phyloP scores from a whole-genome alignment of 2,329 filamentous ascomycete genomes.

The Epichloe typhina region DNA sequence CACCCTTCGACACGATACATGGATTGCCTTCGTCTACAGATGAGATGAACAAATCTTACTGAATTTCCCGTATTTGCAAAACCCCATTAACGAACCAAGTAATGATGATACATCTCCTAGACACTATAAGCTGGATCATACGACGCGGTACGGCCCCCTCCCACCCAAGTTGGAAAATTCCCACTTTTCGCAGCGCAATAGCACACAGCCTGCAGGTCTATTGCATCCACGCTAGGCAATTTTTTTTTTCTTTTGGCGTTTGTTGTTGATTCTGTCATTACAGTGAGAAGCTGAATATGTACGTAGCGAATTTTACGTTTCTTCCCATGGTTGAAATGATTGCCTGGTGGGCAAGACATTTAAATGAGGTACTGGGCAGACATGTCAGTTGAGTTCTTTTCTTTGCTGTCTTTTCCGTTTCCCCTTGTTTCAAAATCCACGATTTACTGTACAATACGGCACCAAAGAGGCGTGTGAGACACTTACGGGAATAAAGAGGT shows the following conservation, averaged over 20 bases:
- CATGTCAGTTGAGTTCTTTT: background rate
- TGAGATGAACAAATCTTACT: background rate
- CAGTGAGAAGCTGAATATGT: background rate
- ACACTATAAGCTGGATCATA: background rate
- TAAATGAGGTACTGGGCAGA: background rate
- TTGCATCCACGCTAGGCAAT: no score
- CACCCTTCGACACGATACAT: no score
- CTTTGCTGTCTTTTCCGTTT: background rate
- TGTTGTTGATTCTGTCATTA: background rate
- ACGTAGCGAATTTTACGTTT: background rate
- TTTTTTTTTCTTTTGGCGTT: no score
- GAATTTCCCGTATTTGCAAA: background rate
- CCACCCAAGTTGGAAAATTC: background rate
- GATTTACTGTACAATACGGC: background rate
- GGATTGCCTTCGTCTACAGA: no score
- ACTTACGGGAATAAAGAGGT: constrained; percentile 65
- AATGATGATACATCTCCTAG: background rate
- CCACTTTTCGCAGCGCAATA: background rate
- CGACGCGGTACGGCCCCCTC: background rate
- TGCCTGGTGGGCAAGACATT: background rate
- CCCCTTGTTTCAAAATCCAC: background rate
- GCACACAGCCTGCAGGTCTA: background rate
- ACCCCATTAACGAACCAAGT: background rate
- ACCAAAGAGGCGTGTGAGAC: background rate
- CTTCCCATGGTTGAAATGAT: background rate